Evolutionary conservation across 495 filamentous ascomycete species (phyloP).

Genomic region (Thozetella sp.): DNA sequence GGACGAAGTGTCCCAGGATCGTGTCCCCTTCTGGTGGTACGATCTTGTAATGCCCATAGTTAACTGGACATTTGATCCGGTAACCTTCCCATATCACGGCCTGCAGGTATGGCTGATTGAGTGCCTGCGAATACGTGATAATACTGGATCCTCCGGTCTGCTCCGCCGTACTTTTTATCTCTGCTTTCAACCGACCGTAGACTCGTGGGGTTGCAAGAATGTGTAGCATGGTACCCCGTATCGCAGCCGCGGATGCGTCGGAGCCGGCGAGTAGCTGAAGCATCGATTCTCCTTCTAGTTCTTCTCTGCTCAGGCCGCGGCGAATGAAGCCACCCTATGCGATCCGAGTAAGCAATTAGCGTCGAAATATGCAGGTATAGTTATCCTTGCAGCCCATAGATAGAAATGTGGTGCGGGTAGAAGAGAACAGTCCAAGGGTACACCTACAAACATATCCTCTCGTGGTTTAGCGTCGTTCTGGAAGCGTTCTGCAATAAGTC

Average conservation of each 20-base stretch:
- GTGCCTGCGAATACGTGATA: constrained; percentile 39
- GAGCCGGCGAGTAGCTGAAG: constrained; percentile 60
- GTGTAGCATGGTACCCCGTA: constrained; percentile 55
- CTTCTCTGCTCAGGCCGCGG: constrained; percentile 23
- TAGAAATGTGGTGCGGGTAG: constrained; percentile 25
- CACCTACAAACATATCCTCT: constrained; percentile 40
- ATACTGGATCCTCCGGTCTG: constrained; percentile 26
- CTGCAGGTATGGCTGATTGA: constrained; percentile 40
- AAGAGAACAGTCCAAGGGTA: constrained; percentile 18
- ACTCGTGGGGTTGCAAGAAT: constrained; percentile 43
- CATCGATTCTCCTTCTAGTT: constrained; percentile 34
- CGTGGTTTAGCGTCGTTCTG: constrained; percentile 19
- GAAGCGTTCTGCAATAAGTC: constrained; percentile 33
- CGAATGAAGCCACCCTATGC: constrained; percentile 29
- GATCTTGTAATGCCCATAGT: constrained; percentile 35
- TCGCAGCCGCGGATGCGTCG: constrained; percentile 65
- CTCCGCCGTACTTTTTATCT: constrained; percentile 48
- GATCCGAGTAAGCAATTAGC: constrained; percentile 15
- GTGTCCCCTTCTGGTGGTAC: constrained; percentile 54
- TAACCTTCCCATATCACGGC: constrained; percentile 54
- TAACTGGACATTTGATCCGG: constrained; percentile 40
- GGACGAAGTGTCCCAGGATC: constrained; percentile 49
- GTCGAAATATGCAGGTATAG: no score
- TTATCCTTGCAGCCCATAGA: no score
- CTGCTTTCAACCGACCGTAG: constrained; percentile 55